phyloP scores from a whole-genome alignment of 345 rosid genomes.

The Acer campestre region DNA sequence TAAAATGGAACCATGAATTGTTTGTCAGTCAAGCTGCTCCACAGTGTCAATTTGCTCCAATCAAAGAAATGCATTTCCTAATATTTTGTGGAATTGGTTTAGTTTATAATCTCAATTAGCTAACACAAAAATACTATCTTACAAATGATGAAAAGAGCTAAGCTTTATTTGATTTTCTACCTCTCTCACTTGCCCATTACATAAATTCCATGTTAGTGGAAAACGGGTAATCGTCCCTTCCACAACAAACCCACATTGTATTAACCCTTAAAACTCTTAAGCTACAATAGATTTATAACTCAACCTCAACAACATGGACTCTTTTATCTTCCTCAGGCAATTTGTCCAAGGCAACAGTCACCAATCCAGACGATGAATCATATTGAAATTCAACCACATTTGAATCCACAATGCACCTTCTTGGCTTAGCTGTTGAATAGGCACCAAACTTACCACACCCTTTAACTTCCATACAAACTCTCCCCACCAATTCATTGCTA shows the following conservation, averaged over 20 bases:
- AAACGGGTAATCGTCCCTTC: background rate
- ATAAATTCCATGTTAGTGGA: background rate
- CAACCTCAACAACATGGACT: slow-evolving; percentile 51
- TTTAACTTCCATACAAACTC: slow-evolving; percentile 55
- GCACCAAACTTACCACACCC: slow-evolving; percentile 86
- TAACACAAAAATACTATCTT: background rate
- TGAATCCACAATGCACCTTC: slow-evolving; percentile 57
- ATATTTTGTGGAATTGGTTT: background rate
- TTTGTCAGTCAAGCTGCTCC: background rate
- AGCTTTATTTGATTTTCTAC: slow-evolving; percentile 3
- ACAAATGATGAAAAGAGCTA: background rate
- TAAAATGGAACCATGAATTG: too few species aligned
- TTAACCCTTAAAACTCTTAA: background rate
- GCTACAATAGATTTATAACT: slow-evolving; percentile 24
- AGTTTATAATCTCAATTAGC: background rate
- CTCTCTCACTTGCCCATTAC: background rate
- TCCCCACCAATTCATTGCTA: slow-evolving; percentile 46
- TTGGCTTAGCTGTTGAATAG: slow-evolving; percentile 72
- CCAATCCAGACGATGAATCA: slow-evolving; percentile 49
- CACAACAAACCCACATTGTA: background rate
- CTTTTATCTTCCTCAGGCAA: slow-evolving; percentile 52
- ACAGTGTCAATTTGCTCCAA: background rate
- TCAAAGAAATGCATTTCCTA: background rate
- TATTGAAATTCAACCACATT: slow-evolving; percentile 51
- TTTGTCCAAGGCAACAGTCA: slow-evolving; percentile 42